Percentiles rank a stretch among this genome's conserved stretches.
phyloP scores from a whole-genome alignment of 2,329 filamentous ascomycete genomes.

The Amesomyces nigricolor region DNA sequence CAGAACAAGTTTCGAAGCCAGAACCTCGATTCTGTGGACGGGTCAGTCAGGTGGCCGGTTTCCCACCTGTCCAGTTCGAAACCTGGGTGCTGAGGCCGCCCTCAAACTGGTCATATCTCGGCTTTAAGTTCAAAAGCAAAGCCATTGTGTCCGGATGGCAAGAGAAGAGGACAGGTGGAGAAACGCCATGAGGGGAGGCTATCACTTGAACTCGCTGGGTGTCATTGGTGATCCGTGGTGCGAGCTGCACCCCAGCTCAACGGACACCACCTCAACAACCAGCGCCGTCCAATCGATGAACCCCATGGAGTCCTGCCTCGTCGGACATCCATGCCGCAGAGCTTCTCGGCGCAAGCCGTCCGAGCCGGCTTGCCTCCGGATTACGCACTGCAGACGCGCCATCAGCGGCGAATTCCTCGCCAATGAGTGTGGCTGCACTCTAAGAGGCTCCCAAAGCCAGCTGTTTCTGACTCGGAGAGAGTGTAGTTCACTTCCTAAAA shows the following conservation, averaged over 20 bases:
- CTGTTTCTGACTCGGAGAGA: background rate
- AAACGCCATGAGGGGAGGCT: background rate
- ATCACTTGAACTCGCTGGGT: background rate
- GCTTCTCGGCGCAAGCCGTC: background rate
- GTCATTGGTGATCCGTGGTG: slow-evolving; percentile 1
- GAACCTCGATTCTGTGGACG: background rate
- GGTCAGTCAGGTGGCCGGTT: slow-evolving; percentile 2
- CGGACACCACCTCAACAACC: slow-evolving; percentile 1
- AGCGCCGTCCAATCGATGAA: background rate
- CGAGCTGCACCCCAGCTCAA: slow-evolving; percentile 7
- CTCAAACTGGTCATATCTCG: slow-evolving; percentile 9
- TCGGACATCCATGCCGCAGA: background rate
- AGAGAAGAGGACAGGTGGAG: background rate
- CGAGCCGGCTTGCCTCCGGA: slow-evolving; percentile 1
- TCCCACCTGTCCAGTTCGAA: slow-evolving; percentile 7
- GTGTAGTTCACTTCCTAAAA: slow-evolving; percentile 1
- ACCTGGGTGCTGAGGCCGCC: slow-evolving; percentile 14
- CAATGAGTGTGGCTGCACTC: background rate
- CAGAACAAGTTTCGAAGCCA: background rate
- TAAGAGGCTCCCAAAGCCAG: background rate
- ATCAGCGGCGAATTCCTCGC: slow-evolving; percentile 8
- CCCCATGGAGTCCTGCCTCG: background rate
- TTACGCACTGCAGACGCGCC: background rate
- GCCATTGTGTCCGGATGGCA: background rate
- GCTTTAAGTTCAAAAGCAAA: background rate